Conservation (phyloP, 140 eudicot species). For the Stevia rebaudiana region DNA sequence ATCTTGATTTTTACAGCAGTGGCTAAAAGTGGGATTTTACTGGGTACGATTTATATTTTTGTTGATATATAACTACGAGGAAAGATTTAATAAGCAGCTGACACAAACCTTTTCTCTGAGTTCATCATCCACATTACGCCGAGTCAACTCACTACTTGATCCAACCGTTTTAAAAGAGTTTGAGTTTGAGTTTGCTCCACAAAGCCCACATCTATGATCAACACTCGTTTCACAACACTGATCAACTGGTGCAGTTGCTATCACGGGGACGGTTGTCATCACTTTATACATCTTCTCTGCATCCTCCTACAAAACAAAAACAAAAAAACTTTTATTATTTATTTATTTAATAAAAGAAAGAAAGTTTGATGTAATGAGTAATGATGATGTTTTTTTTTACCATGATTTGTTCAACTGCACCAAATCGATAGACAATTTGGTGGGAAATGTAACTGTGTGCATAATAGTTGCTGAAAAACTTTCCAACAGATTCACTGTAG, state of each 20-base stretch:
- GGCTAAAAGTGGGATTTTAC: no score
- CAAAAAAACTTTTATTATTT: neutral
- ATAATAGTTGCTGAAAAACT: slow-evolving; percentile 66
- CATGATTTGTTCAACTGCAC: slow-evolving; percentile 74
- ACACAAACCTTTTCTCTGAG: slow-evolving; percentile 42
- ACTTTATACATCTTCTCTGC: slow-evolving; percentile 69
- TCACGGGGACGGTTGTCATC: slow-evolving; percentile 38
- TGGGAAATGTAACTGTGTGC: slow-evolving; percentile 77
- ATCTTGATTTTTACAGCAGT: no score
- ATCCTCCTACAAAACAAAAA: slow-evolving; percentile 41
- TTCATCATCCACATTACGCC: slow-evolving; percentile 36
- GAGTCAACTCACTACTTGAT: slow-evolving; percentile 16
- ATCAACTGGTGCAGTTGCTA: slow-evolving; percentile 27
- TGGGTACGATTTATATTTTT: no score
- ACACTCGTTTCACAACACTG: slow-evolving; percentile 35
- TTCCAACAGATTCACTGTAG: slow-evolving; percentile 46
- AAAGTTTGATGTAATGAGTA: neutral
- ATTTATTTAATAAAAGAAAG: neutral
- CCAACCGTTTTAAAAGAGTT: slow-evolving; percentile 37
- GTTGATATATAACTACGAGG: neutral
- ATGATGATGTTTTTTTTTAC: slow-evolving; percentile 31
- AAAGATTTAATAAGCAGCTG: neutral
- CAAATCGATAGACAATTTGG: slow-evolving; percentile 74
- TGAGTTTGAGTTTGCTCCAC: slow-evolving; percentile 50
- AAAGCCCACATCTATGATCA: slow-evolving; percentile 55